These are phyloP conservation scores for Acanthamoeba castellanii DNA, from an alignment of 208 protist species.

Conservation along the genomic window DNA sequence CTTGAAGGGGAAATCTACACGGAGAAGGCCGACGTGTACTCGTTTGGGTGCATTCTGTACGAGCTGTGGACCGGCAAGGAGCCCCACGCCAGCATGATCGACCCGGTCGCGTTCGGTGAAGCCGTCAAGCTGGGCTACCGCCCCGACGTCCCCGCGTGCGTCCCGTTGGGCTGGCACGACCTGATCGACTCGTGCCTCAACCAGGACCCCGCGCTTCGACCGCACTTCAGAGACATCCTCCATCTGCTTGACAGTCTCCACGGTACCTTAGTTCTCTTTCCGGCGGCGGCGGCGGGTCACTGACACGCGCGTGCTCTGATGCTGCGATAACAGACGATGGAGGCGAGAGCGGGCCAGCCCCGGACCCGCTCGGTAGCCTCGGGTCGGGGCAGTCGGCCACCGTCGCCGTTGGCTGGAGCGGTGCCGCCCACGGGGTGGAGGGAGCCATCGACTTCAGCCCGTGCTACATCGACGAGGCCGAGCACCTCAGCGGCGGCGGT, in stretches of 20 bases:
- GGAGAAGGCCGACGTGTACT: constrained; percentile 38
- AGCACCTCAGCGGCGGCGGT: background rate
- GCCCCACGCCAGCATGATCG: background rate
- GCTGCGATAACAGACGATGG: background rate
- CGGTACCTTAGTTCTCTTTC: background rate
- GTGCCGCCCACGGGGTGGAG: background rate
- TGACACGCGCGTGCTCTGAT: background rate
- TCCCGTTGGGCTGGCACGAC: background rate
- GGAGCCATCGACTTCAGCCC: background rate
- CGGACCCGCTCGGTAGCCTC: no score
- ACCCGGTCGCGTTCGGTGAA: background rate
- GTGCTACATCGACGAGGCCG: background rate
- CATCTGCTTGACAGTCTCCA: background rate
- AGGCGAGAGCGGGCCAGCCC: background rate
- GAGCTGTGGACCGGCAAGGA: constrained; percentile 50
- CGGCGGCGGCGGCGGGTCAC: no score
- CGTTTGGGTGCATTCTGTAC: constrained; percentile 1
- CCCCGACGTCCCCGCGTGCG: background rate
- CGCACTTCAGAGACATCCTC: constrained; percentile 26
- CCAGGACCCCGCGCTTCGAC: background rate
- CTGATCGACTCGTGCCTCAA: background rate
- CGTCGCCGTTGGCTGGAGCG: background rate
- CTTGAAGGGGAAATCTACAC: background rate
- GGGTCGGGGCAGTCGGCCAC: no score
- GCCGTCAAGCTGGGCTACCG: background rate